These are phyloP conservation scores for Rhizodiscina lignyota DNA, from an alignment of 495 filamentous ascomycete species.

Conservation along the genomic window DNA sequence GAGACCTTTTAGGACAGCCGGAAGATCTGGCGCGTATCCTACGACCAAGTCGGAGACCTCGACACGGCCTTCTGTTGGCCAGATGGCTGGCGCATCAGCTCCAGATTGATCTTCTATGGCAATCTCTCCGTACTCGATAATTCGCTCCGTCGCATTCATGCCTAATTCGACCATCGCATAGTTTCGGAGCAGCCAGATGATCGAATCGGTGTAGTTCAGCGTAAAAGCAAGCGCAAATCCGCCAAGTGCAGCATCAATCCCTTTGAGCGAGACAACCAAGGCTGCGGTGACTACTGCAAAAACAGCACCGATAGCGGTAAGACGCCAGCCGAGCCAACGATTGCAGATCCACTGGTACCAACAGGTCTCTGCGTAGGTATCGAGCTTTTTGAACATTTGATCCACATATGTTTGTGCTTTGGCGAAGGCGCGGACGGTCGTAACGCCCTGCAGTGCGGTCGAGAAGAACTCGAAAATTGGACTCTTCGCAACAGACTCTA, in stretches of 20 bases:
- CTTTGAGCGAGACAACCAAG: slow-evolving; percentile 30
- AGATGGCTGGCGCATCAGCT: slow-evolving; percentile 49
- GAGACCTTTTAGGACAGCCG: slow-evolving; percentile 58
- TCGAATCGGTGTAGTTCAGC: slow-evolving; percentile 30
- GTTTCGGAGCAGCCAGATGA: slow-evolving; percentile 43
- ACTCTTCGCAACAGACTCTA: slow-evolving; percentile 56
- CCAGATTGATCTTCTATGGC: slow-evolving; percentile 49
- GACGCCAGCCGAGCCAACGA: slow-evolving; percentile 2
- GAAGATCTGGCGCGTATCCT: slow-evolving; percentile 59
- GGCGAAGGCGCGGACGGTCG: slow-evolving; percentile 60
- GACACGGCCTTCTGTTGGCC: slow-evolving; percentile 62
- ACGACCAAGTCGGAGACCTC: slow-evolving; percentile 60
- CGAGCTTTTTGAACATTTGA: slow-evolving; percentile 48
- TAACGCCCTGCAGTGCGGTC: slow-evolving; percentile 49
- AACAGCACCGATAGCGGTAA: slow-evolving; percentile 41
- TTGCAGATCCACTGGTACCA: slow-evolving; percentile 44
- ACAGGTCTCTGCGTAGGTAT: slow-evolving; percentile 22
- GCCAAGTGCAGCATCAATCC: slow-evolving; percentile 57
- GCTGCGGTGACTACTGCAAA: slow-evolving; percentile 53
- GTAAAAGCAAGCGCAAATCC: slow-evolving; percentile 58
- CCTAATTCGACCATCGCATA: slow-evolving; percentile 55
- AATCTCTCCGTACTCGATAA: slow-evolving; percentile 64
- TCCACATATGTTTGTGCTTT: slow-evolving; percentile 45
- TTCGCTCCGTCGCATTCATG: slow-evolving; percentile 74
- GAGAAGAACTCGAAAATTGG: slow-evolving; percentile 68